Evolutionary conservation across 768 basidiomycete species (phyloP).

Genomic region (Rhodotorula taiwanensis): DNA sequence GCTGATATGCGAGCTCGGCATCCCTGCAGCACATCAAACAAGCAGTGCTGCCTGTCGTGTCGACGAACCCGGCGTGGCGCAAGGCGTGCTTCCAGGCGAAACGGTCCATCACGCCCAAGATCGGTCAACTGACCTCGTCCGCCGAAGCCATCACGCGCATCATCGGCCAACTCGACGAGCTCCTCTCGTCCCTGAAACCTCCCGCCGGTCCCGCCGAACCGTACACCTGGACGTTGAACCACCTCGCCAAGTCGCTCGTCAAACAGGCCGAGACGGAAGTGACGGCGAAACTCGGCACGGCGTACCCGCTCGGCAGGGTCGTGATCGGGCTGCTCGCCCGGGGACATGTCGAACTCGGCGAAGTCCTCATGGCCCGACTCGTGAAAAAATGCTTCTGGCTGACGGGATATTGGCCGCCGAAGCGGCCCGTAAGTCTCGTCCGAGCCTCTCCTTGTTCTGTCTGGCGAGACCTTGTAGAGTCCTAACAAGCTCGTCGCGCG

Average conservation of each 20-base stretch:
- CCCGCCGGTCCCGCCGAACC: conserved; percentile 43
- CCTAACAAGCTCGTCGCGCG: too few relatives aligned
- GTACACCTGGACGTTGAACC: conserved; percentile 71
- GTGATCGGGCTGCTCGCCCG: conserved; percentile 59
- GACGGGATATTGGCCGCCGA: conserved; percentile 59
- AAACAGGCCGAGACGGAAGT: conserved; percentile 92
- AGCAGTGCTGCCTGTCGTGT: conserved; percentile 55
- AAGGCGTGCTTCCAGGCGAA: conserved; percentile 61
- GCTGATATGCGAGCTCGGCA: too few relatives aligned
- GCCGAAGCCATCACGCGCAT: conserved; percentile 56
- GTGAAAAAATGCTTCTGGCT: conserved; percentile 87
- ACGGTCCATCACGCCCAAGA: conserved; percentile 74
- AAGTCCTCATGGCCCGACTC: conserved; percentile 75
- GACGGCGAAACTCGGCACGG: conserved; percentile 75
- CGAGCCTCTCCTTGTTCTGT: not conserved
- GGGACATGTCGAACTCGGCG: conserved; percentile 56
- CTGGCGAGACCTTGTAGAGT: not conserved
- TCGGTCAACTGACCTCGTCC: conserved; percentile 79
- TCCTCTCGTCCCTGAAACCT: conserved; percentile 45
- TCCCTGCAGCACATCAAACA: conserved; percentile 34
- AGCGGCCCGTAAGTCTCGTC: conserved; percentile 47
- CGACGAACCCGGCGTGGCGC: conserved; percentile 54
- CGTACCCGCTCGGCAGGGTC: conserved; percentile 72
- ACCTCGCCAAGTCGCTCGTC: conserved; percentile 79
- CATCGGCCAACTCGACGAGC: conserved; percentile 50